Percentiles rank a stretch among this genome's conserved stretches.
These are phyloP conservation scores for Naganishia albida DNA, from an alignment of 1,284 basidiomycete genomes.

Conservation along the genomic window DNA sequence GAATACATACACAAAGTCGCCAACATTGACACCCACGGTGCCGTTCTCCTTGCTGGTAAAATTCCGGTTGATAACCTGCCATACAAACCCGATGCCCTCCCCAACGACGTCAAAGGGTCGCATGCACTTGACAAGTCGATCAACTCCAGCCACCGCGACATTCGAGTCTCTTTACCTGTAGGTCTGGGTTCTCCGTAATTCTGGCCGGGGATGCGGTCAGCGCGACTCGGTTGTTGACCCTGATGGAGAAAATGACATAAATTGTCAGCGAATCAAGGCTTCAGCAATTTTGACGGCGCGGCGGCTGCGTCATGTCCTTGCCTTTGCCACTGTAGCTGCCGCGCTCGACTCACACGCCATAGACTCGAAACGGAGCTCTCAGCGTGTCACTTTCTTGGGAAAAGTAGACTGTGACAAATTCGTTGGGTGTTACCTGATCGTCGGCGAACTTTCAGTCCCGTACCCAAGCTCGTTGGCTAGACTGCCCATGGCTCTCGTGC, in stretches of 20 bases:
- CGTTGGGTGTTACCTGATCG: not conserved
- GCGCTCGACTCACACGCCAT: conserved; percentile 7
- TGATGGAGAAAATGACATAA: not conserved
- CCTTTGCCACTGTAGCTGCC: too few species aligned
- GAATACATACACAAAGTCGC: conserved; percentile 9
- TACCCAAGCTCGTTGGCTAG: not conserved
- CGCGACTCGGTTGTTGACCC: not conserved
- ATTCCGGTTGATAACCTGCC: not conserved
- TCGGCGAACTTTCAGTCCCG: not conserved
- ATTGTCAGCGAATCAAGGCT: not conserved
- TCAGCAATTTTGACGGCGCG: not conserved
- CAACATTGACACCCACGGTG: not conserved
- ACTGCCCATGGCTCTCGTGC: not conserved
- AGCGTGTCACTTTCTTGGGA: not conserved
- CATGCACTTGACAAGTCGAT: not conserved
- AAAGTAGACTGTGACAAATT: not conserved
- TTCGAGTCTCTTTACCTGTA: not conserved
- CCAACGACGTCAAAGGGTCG: not conserved
- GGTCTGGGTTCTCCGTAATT: not conserved
- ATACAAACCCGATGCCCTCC: not conserved
- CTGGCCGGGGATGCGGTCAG: not conserved
- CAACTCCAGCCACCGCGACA: not conserved
- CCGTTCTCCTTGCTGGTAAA: not conserved
- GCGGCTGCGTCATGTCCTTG: too few species aligned
- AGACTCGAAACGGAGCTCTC: not conserved